Evolutionary conservation across 1,139 yeast genomes (phyloP), one percentile per base, ranked within the genome.

Genomic region (Suhomyces anneliseae): DNA sequence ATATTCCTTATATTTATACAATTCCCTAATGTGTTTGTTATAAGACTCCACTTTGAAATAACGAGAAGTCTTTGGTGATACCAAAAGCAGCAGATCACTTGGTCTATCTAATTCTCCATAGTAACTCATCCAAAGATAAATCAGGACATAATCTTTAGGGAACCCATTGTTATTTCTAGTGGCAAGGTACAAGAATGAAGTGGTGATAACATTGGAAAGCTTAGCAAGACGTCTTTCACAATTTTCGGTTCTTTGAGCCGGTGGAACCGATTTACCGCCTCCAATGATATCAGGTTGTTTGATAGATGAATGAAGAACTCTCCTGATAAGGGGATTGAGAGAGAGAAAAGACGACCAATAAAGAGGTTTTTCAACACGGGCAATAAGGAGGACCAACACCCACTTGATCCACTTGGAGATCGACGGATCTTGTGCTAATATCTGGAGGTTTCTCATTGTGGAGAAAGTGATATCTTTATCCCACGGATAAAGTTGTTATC

Each of bases 61-160:
- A 15, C 58, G 56, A 9, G 72, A 64, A 7, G 60, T 51, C 6
- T 58, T 54, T 0, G 72, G 72, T 3, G 69, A 60, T 19, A 68
- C 65, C 34, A 61, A 50, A 8, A 70, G 61, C 27, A 63, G 62
- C 48, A 57, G 57, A 24, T 67, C 67, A 9, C 69, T 61, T 0
- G 77, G 76, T 7, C 74, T 68, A 48, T 72, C 69, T 44, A 71
- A 54, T 39, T 61, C 64, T 27, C 69, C 70, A 39, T 65, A 64
- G 54, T 72, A 74, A 39, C 59, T 60, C 47, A 69, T 58, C 61
- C 69, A 62, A 11, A 73, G 52, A 47, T 68, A 71, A n/a, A 74
- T 60, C 54, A 67, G 63, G 8, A 66, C 54, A 49, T 74, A 74
- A 54, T 74, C 79, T 51, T 71, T 69, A 14, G 78, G 76, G 34